These are phyloP conservation scores for Eimeria acervulina DNA, from an alignment of 169 alveolate genomes.

Conservation along the genomic window DNA sequence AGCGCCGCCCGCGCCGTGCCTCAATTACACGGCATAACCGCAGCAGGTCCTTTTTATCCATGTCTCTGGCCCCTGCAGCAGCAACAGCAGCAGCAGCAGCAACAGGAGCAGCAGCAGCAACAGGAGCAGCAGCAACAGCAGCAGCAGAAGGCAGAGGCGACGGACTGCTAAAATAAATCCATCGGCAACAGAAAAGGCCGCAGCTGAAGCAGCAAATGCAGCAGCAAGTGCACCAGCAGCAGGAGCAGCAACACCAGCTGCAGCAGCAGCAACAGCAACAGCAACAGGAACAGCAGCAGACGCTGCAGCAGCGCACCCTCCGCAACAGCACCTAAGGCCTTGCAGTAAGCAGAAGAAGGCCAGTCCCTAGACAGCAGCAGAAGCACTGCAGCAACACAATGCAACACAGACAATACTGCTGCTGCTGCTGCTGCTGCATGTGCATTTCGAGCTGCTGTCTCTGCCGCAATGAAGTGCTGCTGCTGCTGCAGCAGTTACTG, in stretches of 20 bases:
- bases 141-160: not conserved
- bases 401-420: not conserved
- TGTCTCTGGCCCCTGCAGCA: conserved; percentile 17
- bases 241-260: conserved; percentile 34
- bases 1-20: conserved; percentile 17
- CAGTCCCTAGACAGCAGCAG: conserved; percentile 60
- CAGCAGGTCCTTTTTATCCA: conserved; percentile 42
- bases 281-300: conserved; percentile 20
- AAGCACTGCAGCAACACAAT: conserved; percentile 29
- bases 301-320: conserved; percentile 24
- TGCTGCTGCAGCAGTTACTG: not conserved
- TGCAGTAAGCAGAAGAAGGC: conserved; percentile 27
- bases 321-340: not conserved
- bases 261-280: conserved; percentile 53
- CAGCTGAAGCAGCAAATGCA: not conserved
- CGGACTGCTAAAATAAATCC: not conserved
- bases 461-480: not conserved
- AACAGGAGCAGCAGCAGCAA: not conserved
- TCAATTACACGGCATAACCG: conserved; percentile 40
- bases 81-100: conserved; percentile 22
- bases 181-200: not conserved
- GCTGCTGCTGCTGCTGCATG: conserved; percentile 6
- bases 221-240: conserved; percentile 6
- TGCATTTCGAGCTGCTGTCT: not conserved
- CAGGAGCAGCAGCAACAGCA: conserved; percentile 30